Conservation (phyloP, 768 basidiomycete species). For the Terana coerulea region DNA sequence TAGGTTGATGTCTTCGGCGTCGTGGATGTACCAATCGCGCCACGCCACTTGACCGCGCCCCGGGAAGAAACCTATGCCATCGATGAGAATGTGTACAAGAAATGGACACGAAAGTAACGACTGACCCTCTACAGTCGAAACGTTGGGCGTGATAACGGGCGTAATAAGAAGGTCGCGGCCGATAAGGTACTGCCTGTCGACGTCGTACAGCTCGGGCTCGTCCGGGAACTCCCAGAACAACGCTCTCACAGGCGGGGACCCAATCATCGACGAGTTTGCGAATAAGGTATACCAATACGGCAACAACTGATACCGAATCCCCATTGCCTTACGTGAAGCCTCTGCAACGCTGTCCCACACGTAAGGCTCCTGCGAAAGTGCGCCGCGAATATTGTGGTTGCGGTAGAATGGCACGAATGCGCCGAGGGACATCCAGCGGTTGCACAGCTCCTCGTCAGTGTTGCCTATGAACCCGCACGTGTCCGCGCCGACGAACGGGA, state of each 20-base stretch:
- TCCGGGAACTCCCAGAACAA: slow-evolving; percentile 78
- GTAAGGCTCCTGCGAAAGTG: slow-evolving; percentile 73
- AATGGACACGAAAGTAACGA: background rate
- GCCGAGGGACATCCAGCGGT: slow-evolving; percentile 80
- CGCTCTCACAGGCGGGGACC: slow-evolving; percentile 69
- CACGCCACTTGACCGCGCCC: slow-evolving; percentile 55
- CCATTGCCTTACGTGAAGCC: slow-evolving; percentile 72
- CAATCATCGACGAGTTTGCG: slow-evolving; percentile 58
- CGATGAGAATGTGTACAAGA: background rate
- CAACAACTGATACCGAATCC: slow-evolving; percentile 62
- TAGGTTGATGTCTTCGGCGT: slow-evolving; percentile 38
- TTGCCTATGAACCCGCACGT: slow-evolving; percentile 68
- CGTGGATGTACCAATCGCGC: slow-evolving; percentile 74
- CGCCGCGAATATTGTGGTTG: slow-evolving; percentile 67
- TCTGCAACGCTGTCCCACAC: slow-evolving; percentile 77
- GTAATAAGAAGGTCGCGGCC: slow-evolving; percentile 71
- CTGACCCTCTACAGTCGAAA: slow-evolving; percentile 59
- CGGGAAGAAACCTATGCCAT: slow-evolving; percentile 53
- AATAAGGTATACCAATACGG: slow-evolving; percentile 84
- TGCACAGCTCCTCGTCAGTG: slow-evolving; percentile 77
- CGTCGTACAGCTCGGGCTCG: slow-evolving; percentile 55
- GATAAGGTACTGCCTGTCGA: slow-evolving; percentile 70
- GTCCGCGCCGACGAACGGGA: slow-evolving; percentile 82
- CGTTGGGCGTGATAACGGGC: slow-evolving; percentile 68
- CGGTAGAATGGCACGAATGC: slow-evolving; percentile 82